Evolutionary conservation across 2,329 filamentous ascomycete species (phyloP).

Genomic region (Colletotrichum neosansevieriae): DNA sequence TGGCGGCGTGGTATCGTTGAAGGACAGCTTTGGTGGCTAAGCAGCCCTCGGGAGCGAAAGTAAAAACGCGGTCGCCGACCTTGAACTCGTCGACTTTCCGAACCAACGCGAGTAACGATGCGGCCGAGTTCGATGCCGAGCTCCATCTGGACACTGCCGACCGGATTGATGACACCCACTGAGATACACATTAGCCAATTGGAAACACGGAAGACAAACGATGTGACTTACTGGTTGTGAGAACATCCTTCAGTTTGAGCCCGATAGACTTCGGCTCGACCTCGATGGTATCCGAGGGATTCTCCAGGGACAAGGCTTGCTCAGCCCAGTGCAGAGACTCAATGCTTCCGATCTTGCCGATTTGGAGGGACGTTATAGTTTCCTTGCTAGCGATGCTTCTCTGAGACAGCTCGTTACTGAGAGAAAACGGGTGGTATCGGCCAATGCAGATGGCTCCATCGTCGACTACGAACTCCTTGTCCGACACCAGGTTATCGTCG

Average conservation of each 20-base stretch:
- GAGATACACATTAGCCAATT: too few relatives aligned
- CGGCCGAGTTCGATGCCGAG: slow-evolving; percentile 42
- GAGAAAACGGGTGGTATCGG: slow-evolving; percentile 45
- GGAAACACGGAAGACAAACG: too few relatives aligned
- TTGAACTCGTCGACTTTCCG: slow-evolving; percentile 37
- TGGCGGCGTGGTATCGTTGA: neutral
- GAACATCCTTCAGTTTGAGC: too few relatives aligned
- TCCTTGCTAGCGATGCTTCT: neutral
- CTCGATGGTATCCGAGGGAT: too few relatives aligned
- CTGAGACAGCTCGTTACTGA: slow-evolving; percentile 42
- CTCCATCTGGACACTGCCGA: neutral
- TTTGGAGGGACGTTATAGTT: too few relatives aligned
- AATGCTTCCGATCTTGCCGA: too few relatives aligned
- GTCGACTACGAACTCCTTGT: slow-evolving; percentile 31
- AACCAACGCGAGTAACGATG: slow-evolving; percentile 42
- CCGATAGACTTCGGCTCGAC: too few relatives aligned
- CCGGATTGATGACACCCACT: neutral
- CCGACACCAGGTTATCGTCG: neutral
- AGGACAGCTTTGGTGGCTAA: neutral
- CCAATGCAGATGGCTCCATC: slow-evolving; percentile 17
- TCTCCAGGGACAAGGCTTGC: too few relatives aligned
- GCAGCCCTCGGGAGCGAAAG: slow-evolving; percentile 16
- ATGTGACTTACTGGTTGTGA: too few relatives aligned
- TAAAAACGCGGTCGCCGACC: slow-evolving; percentile 45
- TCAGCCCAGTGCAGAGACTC: too few relatives aligned